These are phyloP conservation scores for Gossypium mustelinum DNA, from an alignment of 345 rosid genomes.

Conservation along the genomic window DNA sequence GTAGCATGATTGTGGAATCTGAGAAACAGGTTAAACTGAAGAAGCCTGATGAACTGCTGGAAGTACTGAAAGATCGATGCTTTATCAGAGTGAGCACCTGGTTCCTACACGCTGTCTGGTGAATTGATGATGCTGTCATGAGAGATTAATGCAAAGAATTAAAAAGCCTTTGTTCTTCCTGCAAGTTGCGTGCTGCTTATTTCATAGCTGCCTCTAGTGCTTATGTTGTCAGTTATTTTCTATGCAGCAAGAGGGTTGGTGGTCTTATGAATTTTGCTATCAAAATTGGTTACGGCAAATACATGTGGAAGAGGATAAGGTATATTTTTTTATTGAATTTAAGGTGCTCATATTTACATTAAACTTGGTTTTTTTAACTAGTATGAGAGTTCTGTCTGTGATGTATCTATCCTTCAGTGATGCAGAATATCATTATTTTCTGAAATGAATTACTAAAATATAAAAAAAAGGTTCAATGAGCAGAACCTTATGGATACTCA, in stretches of 20 bases:
- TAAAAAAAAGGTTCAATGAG: background rate
- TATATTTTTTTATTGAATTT: conserved; percentile 17
- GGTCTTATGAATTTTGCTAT: conserved; percentile 94
- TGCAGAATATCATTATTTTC: background rate
- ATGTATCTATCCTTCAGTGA: conserved; percentile 3
- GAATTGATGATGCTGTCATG: conserved; percentile 3
- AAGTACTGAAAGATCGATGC: conserved; percentile 56
- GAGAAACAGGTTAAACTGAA: conserved; percentile 65
- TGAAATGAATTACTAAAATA: background rate
- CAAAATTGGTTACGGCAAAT: conserved; percentile 51
- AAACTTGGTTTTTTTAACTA: background rate
- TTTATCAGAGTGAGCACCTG: conserved; percentile 50
- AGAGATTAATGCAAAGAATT: background rate
- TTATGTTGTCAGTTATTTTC: background rate
- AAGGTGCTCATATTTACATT: background rate
- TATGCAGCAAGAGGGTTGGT: conserved; percentile 98
- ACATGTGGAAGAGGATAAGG: conserved; percentile 73
- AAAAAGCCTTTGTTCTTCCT: background rate
- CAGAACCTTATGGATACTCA: background rate
- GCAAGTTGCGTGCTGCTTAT: background rate
- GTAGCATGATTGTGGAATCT: conserved; percentile 75
- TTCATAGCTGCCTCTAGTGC: background rate
- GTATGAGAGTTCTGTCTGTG: background rate
- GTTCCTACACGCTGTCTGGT: background rate
- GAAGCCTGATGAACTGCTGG: conserved; percentile 90